phyloP scores from a whole-genome alignment of 2,329 filamentous ascomycete species.

The Aulographum hederae region DNA sequence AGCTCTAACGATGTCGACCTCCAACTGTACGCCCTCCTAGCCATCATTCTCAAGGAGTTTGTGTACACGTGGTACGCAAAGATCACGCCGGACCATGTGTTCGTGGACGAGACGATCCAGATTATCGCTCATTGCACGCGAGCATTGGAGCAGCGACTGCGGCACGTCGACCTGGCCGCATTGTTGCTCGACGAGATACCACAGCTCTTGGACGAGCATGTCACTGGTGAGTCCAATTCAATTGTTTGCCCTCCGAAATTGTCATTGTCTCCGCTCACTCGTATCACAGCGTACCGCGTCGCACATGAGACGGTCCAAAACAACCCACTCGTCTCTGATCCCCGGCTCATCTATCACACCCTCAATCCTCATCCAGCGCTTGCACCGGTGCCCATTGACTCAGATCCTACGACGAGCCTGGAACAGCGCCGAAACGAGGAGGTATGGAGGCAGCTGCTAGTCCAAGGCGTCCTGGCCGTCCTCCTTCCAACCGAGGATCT shows the following conservation, averaged over 20 bases:
- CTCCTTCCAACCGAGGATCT: constrained; percentile 85
- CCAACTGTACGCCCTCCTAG: constrained; percentile 81
- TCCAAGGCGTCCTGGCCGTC: constrained; percentile 62
- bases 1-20: constrained; percentile 88
- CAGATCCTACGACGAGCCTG: constrained; percentile 29
- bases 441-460: constrained; percentile 73
- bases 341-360: constrained; percentile 63
- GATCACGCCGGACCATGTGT: constrained; percentile 77
- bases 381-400: constrained; percentile 50
- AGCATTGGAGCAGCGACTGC: constrained; percentile 68
- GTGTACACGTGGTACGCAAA: constrained; percentile 85
- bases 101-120: constrained; percentile 74
- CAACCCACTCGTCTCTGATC: constrained; percentile 41
- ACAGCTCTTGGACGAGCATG: constrained; percentile 59
- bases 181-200: constrained; percentile 78
- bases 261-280: neutral
- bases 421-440: constrained; percentile 61
- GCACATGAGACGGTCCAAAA: constrained; percentile 40
- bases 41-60: constrained; percentile 77
- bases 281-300: constrained; percentile 47
- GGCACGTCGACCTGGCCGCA: constrained; percentile 66
- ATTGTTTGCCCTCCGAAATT: neutral
- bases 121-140: constrained; percentile 85
- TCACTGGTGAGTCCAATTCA: constrained; percentile 43
- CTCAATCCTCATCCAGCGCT: constrained; percentile 66